phyloP scores from a whole-genome alignment of 1,284 basidiomycete genomes.

The Ustilago vetiveriae region DNA sequence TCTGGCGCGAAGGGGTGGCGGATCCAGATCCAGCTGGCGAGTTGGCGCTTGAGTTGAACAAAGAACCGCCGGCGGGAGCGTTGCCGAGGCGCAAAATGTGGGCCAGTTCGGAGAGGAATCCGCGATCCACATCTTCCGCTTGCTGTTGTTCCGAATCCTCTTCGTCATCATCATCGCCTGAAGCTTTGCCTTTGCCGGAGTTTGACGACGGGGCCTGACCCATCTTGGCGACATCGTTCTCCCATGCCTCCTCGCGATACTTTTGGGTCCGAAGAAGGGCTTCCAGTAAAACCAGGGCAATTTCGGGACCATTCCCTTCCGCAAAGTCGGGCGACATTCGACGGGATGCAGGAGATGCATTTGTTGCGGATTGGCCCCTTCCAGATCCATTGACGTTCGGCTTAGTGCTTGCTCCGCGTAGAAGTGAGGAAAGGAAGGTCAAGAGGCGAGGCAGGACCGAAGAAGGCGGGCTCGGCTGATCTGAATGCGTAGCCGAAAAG shows the following conservation, averaged over 20 bases:
- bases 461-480: constrained; percentile 32
- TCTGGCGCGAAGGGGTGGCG: constrained; percentile 33
- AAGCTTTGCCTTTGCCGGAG: constrained; percentile 20
- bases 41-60: constrained; percentile 26
- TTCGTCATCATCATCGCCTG: constrained; percentile 22
- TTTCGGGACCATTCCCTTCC: constrained; percentile 78
- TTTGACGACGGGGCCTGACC: constrained; percentile 11
- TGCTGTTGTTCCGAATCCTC: constrained; percentile 13
- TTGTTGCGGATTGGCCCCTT: not conserved
- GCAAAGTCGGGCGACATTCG: constrained; percentile 53
- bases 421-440: constrained; percentile 41
- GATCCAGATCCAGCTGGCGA: constrained; percentile 46
- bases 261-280: constrained; percentile 82
- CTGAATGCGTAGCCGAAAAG: constrained; percentile 39
- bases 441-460: constrained; percentile 41
- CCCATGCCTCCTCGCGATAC: constrained; percentile 73
- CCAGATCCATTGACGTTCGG: constrained; percentile 2
- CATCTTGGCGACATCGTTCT: constrained; percentile 58
- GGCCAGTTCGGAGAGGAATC: constrained; percentile 50
- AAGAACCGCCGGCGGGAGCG: constrained; percentile 19
- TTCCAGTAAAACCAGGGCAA: constrained; percentile 88
- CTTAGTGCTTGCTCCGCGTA: constrained; percentile 39
- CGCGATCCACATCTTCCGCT: constrained; percentile 23
- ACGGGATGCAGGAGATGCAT: constrained; percentile 27
- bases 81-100: constrained; percentile 47